phyloP scores from a whole-genome alignment of 306 rosid genomes.

The Pterocarpus macrocarpus region DNA sequence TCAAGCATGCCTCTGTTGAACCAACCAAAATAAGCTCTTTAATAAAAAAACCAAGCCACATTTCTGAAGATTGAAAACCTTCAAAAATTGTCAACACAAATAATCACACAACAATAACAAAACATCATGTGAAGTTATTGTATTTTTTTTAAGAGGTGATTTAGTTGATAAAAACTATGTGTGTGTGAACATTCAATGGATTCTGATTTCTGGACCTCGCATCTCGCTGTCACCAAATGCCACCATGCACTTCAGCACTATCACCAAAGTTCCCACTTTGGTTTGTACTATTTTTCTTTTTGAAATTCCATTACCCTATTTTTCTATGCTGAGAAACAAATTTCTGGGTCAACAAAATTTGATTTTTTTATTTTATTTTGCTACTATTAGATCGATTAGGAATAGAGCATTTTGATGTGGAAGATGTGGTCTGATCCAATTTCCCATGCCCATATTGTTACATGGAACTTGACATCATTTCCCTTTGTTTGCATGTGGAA shows the following conservation, averaged over 20 bases:
- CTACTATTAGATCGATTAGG: constrained; percentile 76
- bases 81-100: no score
- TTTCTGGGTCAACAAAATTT: constrained; percentile 42
- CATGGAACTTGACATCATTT: constrained; percentile 85
- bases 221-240: constrained; percentile 94
- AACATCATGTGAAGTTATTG: background rate
- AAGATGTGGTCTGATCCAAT: constrained; percentile 88
- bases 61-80: background rate
- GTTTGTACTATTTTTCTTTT: constrained; percentile 45
- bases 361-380: background rate
- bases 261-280: constrained; percentile 78
- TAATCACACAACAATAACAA: no score
- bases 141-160: background rate
- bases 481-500: constrained; percentile 91
- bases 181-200: constrained; percentile 64
- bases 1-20: background rate
- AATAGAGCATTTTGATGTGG: constrained; percentile 85
- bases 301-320: background rate
- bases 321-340: background rate
- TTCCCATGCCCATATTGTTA: constrained; percentile 91
- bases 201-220: constrained; percentile 94
- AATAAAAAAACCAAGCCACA: background rate
- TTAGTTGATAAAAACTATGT: background rate
- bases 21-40: background rate
- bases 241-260: constrained; percentile 78